Evolutionary conservation across 2,329 filamentous ascomycete genomes (phyloP), one percentile per base, ranked within the genome.

Genomic region (Penicillium vulpinum): DNA sequence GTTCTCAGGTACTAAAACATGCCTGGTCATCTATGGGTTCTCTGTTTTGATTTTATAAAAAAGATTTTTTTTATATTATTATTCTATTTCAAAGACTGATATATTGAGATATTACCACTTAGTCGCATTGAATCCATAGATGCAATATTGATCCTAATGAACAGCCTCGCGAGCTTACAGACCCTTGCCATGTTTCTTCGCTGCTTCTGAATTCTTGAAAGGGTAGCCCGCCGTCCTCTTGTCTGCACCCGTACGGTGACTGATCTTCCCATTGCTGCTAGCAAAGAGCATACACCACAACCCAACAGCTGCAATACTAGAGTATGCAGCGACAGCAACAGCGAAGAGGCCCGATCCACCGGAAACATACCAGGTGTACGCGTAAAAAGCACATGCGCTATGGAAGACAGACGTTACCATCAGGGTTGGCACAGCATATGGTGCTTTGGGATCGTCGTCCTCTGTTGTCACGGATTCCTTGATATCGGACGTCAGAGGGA

Each of bases 381-480:
- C 81, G 72, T 90, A 88, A 62, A 87, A 85, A 18, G 86, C 86
- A 5, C 80, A 79, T 0, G 79, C 67, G 18, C 80, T 76, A 72
- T 93, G 89, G 77, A 90, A 89, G 3, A 85, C 59, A 0, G 84
- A 83, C 1, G 88, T 88, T 15, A 92, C 75, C 38, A 87, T 79
- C 21, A 91, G 72, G 2, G 85, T 85, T 2, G 89, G 88, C 36
- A 83, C 77, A 5, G 88, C 88, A 71, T 85, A 88, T 1, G 87
- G 86, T 1, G 85, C 83, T 47, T 80, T 79, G 7, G 80, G 76
- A 56, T 79, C 75, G 3, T 68, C 67, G 8, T 77, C 73, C 9
- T 80, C 75, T 5, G 77, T 71, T 7, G 77, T 74, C 18, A 78
- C 72, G 16, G 76, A 63, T 33, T 75, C 72, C 1, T 64, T 59